Evolutionary conservation across 352 stramenopile species (phyloP).

Genomic region (Phytopythium helicoides): DNA sequence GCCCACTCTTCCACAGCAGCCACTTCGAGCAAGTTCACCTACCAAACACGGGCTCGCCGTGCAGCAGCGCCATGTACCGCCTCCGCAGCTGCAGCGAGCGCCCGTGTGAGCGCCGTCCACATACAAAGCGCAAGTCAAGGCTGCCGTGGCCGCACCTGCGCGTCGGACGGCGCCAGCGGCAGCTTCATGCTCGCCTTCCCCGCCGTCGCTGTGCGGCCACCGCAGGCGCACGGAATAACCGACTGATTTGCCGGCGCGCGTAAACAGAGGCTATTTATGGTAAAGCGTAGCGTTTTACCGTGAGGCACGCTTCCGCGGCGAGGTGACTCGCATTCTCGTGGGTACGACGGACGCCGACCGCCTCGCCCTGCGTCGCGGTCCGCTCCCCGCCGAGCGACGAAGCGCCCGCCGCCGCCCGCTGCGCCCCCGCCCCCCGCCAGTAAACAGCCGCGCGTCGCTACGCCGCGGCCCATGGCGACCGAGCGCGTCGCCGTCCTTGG

Average conservation of each 20-base stretch:
- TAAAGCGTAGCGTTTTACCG: too few species aligned
- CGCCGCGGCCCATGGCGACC: constrained; percentile 16
- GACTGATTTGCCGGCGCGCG: background rate
- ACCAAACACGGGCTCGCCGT: constrained; percentile 43
- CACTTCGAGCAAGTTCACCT: constrained; percentile 2
- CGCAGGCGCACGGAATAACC: background rate
- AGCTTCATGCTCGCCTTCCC: background rate
- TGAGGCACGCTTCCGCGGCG: background rate
- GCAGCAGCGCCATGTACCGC: constrained; percentile 45
- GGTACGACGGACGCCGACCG: background rate
- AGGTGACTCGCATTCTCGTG: too few species aligned
- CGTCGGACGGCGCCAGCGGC: constrained; percentile 18
- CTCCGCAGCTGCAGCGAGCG: constrained; percentile 28
- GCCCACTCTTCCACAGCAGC: too few species aligned
- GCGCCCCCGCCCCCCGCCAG: background rate
- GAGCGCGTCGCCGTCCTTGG: constrained; percentile 14
- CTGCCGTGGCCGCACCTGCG: constrained; percentile 12
- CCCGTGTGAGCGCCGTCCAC: background rate
- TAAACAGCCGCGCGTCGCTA: constrained; percentile 10
- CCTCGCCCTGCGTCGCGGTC: too few species aligned
- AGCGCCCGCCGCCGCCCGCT: constrained; percentile 2
- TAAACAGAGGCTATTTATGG: background rate
- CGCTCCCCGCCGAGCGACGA: background rate
- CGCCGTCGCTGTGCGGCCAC: background rate
- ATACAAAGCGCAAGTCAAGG: background rate